These are phyloP conservation scores for Torulaspora pretoriensis DNA, from an alignment of 1,139 yeast genomes.

Conservation along the genomic window DNA sequence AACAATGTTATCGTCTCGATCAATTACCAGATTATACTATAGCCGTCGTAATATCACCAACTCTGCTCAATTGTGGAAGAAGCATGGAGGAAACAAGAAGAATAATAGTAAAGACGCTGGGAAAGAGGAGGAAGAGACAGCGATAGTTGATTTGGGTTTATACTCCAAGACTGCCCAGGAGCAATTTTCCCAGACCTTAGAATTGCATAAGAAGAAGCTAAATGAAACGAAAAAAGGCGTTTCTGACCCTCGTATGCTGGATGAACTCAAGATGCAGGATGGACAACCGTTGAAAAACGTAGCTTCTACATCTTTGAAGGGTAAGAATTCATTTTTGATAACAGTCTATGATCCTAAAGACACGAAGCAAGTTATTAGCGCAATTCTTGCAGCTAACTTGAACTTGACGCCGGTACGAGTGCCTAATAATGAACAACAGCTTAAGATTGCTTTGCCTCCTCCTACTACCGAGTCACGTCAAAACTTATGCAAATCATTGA, in stretches of 20 bases:
- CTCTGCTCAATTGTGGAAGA: slow-evolving; percentile 9
- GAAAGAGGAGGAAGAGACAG: slow-evolving; percentile 30
- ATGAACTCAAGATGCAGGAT: slow-evolving; percentile 50
- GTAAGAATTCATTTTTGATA: slow-evolving; percentile 59
- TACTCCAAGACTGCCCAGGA: slow-evolving; percentile 42
- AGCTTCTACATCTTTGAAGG: slow-evolving; percentile 75
- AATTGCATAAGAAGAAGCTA: slow-evolving; percentile 51
- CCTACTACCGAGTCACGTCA: slow-evolving; percentile 65
- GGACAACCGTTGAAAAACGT: slow-evolving; percentile 52
- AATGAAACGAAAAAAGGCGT: slow-evolving; percentile 65
- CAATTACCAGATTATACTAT: neutral
- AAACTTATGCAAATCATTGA: slow-evolving; percentile 55
- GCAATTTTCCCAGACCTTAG: slow-evolving; percentile 49
- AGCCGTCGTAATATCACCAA: slow-evolving; percentile 8
- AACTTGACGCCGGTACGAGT: slow-evolving; percentile 79
- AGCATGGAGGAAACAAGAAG: slow-evolving; percentile 15
- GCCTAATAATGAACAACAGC: slow-evolving; percentile 63
- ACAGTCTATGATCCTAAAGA: slow-evolving; percentile 82
- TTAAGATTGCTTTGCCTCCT: slow-evolving; percentile 73
- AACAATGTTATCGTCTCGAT: slow-evolving; percentile 5
- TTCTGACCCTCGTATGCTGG: slow-evolving; percentile 63
- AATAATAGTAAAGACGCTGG: slow-evolving; percentile 9
- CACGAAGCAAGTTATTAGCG: slow-evolving; percentile 61
- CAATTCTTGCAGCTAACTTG: slow-evolving; percentile 63
- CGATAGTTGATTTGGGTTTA: slow-evolving; percentile 37